These are phyloP conservation scores for Phytophthora cactorum DNA, from an alignment of 352 stramenopile species.

Conservation along the genomic window DNA sequence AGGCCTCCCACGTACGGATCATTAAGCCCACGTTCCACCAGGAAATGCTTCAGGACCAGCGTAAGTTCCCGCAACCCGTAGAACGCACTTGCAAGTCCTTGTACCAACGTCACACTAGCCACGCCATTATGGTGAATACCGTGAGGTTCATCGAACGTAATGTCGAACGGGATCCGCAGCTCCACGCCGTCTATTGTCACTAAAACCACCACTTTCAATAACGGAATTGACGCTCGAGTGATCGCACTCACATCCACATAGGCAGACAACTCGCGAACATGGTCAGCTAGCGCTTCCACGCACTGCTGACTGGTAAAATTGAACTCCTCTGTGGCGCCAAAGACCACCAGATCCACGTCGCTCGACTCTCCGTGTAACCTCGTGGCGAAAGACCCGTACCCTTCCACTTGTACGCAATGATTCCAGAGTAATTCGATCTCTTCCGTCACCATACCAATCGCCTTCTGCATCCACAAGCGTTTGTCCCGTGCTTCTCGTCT, in stretches of 20 bases:
- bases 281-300: conserved; percentile 43
- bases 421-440: conserved; percentile 63
- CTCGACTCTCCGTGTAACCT: conserved; percentile 67
- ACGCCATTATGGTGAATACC: conserved; percentile 72
- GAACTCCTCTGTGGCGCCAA: conserved; percentile 58
- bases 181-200: conserved; percentile 28
- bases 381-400: conserved; percentile 80
- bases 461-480: conserved; percentile 53
- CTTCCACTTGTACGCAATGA: conserved; percentile 52
- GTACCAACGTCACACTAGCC: conserved; percentile 75
- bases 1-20: conserved; percentile 92
- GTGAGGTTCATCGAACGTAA: conserved; percentile 81
- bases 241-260: conserved; percentile 77
- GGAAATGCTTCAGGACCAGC: conserved; percentile 91
- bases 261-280: conserved; percentile 26
- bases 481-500: conserved; percentile 43
- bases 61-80: conserved; percentile 84
- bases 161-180: conserved; percentile 76
- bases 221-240: conserved; percentile 71
- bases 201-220: conserved; percentile 76
- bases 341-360: conserved; percentile 86
- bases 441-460: conserved; percentile 52
- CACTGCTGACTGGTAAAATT: conserved; percentile 62
- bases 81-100: conserved; percentile 67
- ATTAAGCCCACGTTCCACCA: conserved; percentile 87